These are phyloP conservation scores for Albifimbria verrucaria DNA, from an alignment of 2,329 filamentous ascomycete genomes.

Conservation along the genomic window DNA sequence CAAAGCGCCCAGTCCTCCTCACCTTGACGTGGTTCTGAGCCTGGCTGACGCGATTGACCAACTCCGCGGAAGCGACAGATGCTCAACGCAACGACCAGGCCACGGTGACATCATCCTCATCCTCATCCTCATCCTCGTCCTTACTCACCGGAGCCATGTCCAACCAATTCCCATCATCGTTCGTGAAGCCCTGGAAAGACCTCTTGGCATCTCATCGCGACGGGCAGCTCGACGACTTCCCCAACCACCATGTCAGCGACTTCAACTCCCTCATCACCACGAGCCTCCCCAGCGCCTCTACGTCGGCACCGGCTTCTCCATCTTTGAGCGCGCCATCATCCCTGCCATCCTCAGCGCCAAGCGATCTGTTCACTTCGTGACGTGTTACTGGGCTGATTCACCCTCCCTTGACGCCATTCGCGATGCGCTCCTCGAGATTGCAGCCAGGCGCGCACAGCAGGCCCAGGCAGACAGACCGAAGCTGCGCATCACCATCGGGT, in stretches of 20 bases:
- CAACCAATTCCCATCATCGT: constrained; percentile 37
- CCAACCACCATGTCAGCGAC: constrained; percentile 42
- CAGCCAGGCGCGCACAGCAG: constrained; percentile 29
- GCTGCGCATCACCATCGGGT: constrained; percentile 67
- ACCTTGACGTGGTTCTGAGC: too few species aligned
- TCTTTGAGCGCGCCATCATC: constrained; percentile 53
- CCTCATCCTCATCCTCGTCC: too few species aligned
- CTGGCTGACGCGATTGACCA: too few species aligned
- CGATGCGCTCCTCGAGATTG: constrained; percentile 57
- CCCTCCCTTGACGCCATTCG: constrained; percentile 55
- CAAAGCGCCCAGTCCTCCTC: too few species aligned
- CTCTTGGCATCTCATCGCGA: constrained; percentile 26
- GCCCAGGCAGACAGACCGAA: constrained; percentile 13
- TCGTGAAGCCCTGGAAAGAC: constrained; percentile 35
- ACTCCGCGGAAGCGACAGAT: too few species aligned
- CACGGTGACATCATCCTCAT: too few species aligned
- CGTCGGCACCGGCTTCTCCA: constrained; percentile 55
- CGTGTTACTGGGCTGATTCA: constrained; percentile 78
- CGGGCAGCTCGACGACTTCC: constrained; percentile 40
- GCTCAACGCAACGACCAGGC: too few species aligned
- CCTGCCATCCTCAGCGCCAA: constrained; percentile 59
- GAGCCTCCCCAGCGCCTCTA: constrained; percentile 45
- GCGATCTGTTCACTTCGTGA: constrained; percentile 70
- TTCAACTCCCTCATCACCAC: constrained; percentile 45
- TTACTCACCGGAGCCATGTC: too few species aligned